Conservation (phyloP, 2,329 filamentous ascomycete species). For the Botrytis galanthina region DNA sequence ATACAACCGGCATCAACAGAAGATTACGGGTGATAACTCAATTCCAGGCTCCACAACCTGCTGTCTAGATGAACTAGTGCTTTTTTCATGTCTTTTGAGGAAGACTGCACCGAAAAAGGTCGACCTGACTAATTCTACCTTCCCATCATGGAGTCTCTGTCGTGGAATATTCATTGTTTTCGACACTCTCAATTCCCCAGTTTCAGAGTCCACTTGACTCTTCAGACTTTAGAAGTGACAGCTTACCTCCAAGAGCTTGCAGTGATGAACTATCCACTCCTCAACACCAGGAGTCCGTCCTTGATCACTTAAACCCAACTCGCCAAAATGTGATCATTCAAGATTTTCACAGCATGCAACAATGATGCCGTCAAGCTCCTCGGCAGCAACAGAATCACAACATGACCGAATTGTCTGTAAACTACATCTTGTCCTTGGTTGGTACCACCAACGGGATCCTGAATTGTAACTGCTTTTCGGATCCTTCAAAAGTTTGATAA, state of each 20-base stretch:
- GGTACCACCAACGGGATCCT: background rate
- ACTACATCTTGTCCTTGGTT: background rate
- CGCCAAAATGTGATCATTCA: background rate
- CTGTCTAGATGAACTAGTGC: background rate
- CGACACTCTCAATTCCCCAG: background rate
- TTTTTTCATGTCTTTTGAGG: background rate
- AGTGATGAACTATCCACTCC: background rate
- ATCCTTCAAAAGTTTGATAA: background rate
- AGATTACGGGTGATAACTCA: too few relatives aligned
- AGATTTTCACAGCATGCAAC: background rate
- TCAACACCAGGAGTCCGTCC: background rate
- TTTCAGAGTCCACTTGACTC: background rate
- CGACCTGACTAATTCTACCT: background rate
- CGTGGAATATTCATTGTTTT: background rate
- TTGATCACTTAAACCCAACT: background rate
- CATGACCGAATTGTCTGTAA: background rate
- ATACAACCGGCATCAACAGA: slow-evolving; percentile 65
- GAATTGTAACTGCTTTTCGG: background rate
- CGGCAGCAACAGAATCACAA: background rate
- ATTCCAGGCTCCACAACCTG: background rate
- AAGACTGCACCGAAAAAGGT: background rate
- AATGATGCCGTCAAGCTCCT: background rate
- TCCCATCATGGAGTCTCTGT: background rate
- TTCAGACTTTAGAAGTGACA: background rate
- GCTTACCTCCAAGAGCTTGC: background rate